phyloP scores from a whole-genome alignment of 2,329 filamentous ascomycete genomes.

The Exophiala xenobiotica region DNA sequence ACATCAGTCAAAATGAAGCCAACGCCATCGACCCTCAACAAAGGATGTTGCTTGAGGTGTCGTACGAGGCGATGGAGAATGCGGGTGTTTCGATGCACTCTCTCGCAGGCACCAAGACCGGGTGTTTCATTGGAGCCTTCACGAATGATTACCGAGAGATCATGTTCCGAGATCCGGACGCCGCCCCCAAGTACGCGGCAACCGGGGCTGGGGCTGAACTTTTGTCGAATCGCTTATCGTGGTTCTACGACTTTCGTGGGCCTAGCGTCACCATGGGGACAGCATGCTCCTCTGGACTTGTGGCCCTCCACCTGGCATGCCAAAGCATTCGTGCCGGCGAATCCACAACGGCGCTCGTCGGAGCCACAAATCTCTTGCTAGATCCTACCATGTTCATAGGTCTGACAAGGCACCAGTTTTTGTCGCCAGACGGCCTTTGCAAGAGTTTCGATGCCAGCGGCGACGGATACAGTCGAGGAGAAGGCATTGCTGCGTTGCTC shows the following conservation, averaged over 20 bases:
- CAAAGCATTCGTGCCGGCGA: slow-evolving; percentile 26
- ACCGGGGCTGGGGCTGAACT: slow-evolving; percentile 37
- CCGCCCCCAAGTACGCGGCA: slow-evolving; percentile 20
- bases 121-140: slow-evolving; percentile 35
- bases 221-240: slow-evolving; percentile 30
- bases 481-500: slow-evolving; percentile 5
- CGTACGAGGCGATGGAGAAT: slow-evolving; percentile 36
- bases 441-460: slow-evolving; percentile 28
- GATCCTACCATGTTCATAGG: slow-evolving; percentile 15
- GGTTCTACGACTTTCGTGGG: slow-evolving; percentile 37
- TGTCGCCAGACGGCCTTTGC: slow-evolving; percentile 22
- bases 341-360: slow-evolving; percentile 18
- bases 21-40: slow-evolving; percentile 35
- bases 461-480: slow-evolving; percentile 18
- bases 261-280: slow-evolving; percentile 29
- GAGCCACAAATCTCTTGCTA: slow-evolving; percentile 9
- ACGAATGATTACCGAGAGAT: slow-evolving; percentile 36
- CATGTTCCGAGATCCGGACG: slow-evolving; percentile 34
- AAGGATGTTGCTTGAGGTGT: slow-evolving; percentile 34
- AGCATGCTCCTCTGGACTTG: slow-evolving; percentile 11
- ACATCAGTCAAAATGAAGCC: slow-evolving; percentile 36
- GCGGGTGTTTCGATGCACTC: slow-evolving; percentile 33
- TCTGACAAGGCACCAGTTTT: slow-evolving; percentile 32
- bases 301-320: slow-evolving; percentile 29
- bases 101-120: slow-evolving; percentile 32